Evolutionary conservation across 768 basidiomycete genomes (phyloP).

Genomic region (button mushroom (Agaricus bisporus)): DNA sequence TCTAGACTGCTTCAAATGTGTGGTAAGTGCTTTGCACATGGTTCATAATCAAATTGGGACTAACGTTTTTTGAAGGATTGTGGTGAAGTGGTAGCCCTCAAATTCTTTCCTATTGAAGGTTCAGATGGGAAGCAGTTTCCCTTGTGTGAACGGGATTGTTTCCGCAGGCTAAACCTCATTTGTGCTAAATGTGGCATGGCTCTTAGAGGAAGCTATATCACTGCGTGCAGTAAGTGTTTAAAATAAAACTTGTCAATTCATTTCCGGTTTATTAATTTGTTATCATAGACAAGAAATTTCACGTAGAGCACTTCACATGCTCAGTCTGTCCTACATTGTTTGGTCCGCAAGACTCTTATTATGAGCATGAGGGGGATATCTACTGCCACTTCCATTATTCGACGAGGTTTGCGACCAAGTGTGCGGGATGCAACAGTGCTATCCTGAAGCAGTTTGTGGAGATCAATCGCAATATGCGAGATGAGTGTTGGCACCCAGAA

Average conservation of each 20-base stretch:
- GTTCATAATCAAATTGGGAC: neutral
- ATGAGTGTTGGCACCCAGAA: slow-evolving; percentile 99
- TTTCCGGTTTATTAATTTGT: neutral
- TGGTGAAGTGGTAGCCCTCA: slow-evolving; percentile 91
- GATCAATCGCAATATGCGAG: slow-evolving; percentile 95
- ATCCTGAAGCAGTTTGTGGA: slow-evolving; percentile 99
- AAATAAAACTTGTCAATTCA: neutral
- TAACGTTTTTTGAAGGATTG: slow-evolving; percentile 64
- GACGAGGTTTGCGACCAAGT: slow-evolving; percentile 96
- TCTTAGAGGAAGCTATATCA: slow-evolving; percentile 95
- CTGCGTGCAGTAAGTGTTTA: slow-evolving; percentile 79
- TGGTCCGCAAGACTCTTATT: slow-evolving; percentile 97
- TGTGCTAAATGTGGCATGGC: slow-evolving; percentile 96
- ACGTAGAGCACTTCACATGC: slow-evolving; percentile 99
- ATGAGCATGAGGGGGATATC: slow-evolving; percentile 96
- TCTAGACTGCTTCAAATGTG: slow-evolving; percentile 97
- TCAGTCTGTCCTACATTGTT: slow-evolving; percentile 94
- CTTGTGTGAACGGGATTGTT: slow-evolving; percentile 98
- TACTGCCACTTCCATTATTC: slow-evolving; percentile 99
- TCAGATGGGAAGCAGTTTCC: slow-evolving; percentile 84
- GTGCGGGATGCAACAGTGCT: slow-evolving; percentile 94
- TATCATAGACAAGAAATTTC: slow-evolving; percentile 89
- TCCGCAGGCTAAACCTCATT: slow-evolving; percentile 90
- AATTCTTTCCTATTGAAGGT: slow-evolving; percentile 98
- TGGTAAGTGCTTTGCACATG: slow-evolving; percentile 48